A percentile compares a stretch with the other conserved stretches of the same genome.
These are phyloP conservation scores for Plectosphaerella plurivora DNA, from an alignment of 2,329 filamentous ascomycete species.

Conservation along the genomic window DNA sequence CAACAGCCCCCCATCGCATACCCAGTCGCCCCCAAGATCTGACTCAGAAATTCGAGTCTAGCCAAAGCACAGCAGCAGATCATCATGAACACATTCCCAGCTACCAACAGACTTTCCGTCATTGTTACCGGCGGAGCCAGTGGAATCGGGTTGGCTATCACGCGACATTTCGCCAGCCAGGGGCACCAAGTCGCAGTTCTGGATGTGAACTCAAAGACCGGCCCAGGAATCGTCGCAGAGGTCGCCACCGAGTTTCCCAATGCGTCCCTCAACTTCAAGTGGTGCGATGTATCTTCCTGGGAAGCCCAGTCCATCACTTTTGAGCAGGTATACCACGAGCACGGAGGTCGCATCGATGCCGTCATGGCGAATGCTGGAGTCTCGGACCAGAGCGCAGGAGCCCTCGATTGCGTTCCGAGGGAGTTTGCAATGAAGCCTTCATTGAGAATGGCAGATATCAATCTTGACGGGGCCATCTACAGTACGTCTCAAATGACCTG, in stretches of 20 bases:
- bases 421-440: neutral
- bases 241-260: slow-evolving; percentile 19
- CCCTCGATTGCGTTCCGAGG: neutral
- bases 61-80: too few species aligned
- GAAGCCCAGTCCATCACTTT: slow-evolving; percentile 23
- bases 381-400: neutral
- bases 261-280: slow-evolving; percentile 21
- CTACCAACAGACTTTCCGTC: slow-evolving; percentile 11
- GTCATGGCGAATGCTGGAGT: slow-evolving; percentile 9
- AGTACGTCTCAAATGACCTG: neutral
- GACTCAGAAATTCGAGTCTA: too few species aligned
- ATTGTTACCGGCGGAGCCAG: slow-evolving; percentile 30
- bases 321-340: neutral
- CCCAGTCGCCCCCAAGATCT: too few species aligned
- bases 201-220: slow-evolving; percentile 23
- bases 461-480: neutral
- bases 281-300: slow-evolving; percentile 32
- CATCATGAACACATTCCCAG: too few species aligned
- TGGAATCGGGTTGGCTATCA: slow-evolving; percentile 28
- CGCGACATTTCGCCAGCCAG: slow-evolving; percentile 25
- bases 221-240: slow-evolving; percentile 16
- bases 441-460: neutral
- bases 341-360: slow-evolving; percentile 4
- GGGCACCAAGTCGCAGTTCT: slow-evolving; percentile 26
- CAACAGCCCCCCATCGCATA: too few species aligned